Base-by-base conservation (phyloP, 2,329 filamentous ascomycete species). In the Bipolaris gigantea region DNA sequence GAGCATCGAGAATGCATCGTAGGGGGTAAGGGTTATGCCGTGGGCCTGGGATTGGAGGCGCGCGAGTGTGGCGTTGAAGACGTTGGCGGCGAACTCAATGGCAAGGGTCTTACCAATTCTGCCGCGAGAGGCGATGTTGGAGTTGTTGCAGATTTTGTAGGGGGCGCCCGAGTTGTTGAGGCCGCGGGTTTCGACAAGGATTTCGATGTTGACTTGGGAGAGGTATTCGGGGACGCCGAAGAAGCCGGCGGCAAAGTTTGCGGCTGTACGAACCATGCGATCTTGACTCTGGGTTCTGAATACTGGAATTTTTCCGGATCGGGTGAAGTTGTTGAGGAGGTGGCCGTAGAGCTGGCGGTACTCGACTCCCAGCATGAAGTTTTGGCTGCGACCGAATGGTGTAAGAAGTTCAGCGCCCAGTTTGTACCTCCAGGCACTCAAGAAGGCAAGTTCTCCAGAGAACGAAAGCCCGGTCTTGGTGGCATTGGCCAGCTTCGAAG, bases 301-400 rank as follows among this genome's bases (percentile, higher is more conserved):
- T 15, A 78, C 74, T 18, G 76, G 75, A 40, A 78, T 61, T 5
- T 73, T 67, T 23, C 71, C 71, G 1, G 58, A 35, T 36, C 56
- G 66, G n/a, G 72, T 67, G 53, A 78, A 78, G 63, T 78, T 78
- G 56, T 78, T 78, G 38, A 79, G 72, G 11, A 78, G 69, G 42
- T 75, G 64, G 7, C 76, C 67, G 25, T 71, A 79, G n/a, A 78
- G 66, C 55, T 78, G 72, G 15, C 76, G 73, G 53, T 77, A 70
- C 48, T 69, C 65, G 11, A 77, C 58, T 8, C 76, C 76, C 3
- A 78, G 67, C 11, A 76, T 59, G 58, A 78, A 78, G 46, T 74
- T 69, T 59, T 80, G 64, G 46, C 63, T 64, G 40, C 68, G 67
- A 16, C 68, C 68, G 41, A 66, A 71, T 3, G 68, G 67, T 0